Conservation (phyloP, 2,329 filamentous ascomycete species). For the Colletotrichum sp. region DNA sequence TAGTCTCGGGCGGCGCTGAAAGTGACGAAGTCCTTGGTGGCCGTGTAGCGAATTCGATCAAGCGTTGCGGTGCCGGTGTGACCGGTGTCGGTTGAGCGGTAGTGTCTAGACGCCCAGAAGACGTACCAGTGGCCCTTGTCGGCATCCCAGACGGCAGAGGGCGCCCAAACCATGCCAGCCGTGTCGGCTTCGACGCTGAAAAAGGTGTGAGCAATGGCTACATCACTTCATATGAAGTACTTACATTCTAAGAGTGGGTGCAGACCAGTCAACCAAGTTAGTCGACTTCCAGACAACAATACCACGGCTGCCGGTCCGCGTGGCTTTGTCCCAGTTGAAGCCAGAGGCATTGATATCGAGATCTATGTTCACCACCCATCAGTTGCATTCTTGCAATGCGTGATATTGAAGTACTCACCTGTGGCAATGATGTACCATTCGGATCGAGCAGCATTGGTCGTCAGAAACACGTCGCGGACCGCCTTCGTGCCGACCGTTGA, state of each 20-base stretch:
- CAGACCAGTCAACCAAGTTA: conserved; percentile 39
- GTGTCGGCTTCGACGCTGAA: conserved; percentile 35
- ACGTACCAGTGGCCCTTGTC: conserved; percentile 45
- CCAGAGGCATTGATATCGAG: conserved; percentile 38
- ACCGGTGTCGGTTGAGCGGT: conserved; percentile 43
- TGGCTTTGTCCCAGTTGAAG: conserved; percentile 40
- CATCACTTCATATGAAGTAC: not conserved
- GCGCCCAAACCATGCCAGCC: conserved; percentile 43
- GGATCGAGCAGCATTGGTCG: conserved; percentile 35
- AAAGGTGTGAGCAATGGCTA: not conserved
- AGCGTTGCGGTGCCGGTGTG: conserved; percentile 48
- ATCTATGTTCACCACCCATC: conserved; percentile 24
- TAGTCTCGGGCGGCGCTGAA: conserved; percentile 52
- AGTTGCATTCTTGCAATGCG: not conserved
- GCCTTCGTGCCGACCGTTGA: conserved; percentile 38
- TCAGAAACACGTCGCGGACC: conserved; percentile 38
- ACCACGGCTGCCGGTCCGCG: conserved; percentile 37
- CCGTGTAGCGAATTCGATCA: conserved; percentile 53
- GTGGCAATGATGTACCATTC: conserved; percentile 41
- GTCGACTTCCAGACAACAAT: conserved; percentile 42
- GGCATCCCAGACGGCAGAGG: conserved; percentile 40
- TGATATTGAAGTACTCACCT: conserved; percentile 24
- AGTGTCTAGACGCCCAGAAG: conserved; percentile 53
- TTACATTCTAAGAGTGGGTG: conserved; percentile 25
- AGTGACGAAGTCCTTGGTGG: conserved; percentile 54